Evolutionary conservation across 345 rosid species (phyloP), one percentile per base, ranked within the genome.

Genomic region (Iberis pinnata): DNA sequence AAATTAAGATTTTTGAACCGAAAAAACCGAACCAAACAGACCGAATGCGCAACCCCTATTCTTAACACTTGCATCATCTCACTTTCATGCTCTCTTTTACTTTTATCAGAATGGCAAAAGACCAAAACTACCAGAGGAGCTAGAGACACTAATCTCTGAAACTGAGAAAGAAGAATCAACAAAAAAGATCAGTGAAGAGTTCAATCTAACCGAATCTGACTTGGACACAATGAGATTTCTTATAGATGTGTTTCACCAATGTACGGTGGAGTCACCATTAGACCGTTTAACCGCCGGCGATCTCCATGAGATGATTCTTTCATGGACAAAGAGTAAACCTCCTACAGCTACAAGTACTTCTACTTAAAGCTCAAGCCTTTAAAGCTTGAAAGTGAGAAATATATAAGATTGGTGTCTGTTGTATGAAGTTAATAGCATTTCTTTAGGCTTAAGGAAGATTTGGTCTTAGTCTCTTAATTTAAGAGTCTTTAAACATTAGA

Each of bases 31-130:
- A n/a, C n/a, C n/a, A n/a, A n/a, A n/a, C n/a, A n/a, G n/a, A n/a
- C n/a, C n/a, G n/a, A n/a, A n/a, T n/a, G n/a, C n/a, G n/a, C n/a
- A n/a, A n/a, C n/a, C n/a, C n/a, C n/a, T n/a, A n/a, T n/a, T n/a
- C n/a, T n/a, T n/a, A n/a, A n/a, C n/a, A n/a, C n/a, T n/a, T n/a
- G n/a, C n/a, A n/a, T n/a, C n/a, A n/a, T n/a, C n/a, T n/a, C 12
- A 36, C 22, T 14, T 46, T 22, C 25, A 22, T 22, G 15, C 36
- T 38, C 37, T 18, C 0, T 17, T n/a, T 63, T 27, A 22, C 7
- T 9, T 49, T 52, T 37, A 69, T n/a, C 88, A 88, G 98, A 70
- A 46, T 26, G 95, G 98, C 3, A 67, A 78, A 63, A 80, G 95
- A 36, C 96, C 98, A 1, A 73, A 26, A 27, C 70, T 92, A 57